A percentile compares a stretch with the other conserved stretches of the same genome.
Conservation (phyloP, 352 stramenopile species). For the Phytophthora constricta region DNA sequence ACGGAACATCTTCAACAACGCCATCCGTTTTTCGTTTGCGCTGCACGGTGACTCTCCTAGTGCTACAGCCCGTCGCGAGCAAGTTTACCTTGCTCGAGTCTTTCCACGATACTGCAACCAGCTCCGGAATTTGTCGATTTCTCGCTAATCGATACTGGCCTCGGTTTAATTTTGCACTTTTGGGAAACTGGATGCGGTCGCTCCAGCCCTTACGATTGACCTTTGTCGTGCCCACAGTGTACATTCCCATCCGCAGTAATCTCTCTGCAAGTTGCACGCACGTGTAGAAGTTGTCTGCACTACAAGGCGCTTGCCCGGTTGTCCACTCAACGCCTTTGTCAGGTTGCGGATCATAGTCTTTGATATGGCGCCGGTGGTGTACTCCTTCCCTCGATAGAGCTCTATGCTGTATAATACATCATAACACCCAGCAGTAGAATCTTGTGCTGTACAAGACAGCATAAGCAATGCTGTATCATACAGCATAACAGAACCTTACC, state of each 20-base stretch:
- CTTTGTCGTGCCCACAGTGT: background rate
- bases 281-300: background rate
- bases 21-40: constrained; percentile 1
- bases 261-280: background rate
- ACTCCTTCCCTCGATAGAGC: background rate
- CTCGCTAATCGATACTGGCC: background rate
- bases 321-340: background rate
- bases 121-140: background rate
- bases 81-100: constrained; percentile 3
- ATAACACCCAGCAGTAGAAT: background rate
- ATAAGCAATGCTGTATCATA: background rate
- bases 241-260: background rate
- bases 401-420: background rate
- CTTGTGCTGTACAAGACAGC: too few relatives aligned
- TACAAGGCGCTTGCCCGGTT: background rate
- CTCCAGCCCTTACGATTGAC: background rate
- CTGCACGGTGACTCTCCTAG: background rate
- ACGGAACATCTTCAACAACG: background rate
- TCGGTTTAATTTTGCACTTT: background rate
- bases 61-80: constrained; percentile 4
- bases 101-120: constrained; percentile 5
- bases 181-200: background rate
- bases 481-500: constrained; percentile 8
- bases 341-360: background rate
- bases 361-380: background rate